Percentiles rank a stretch among this genome's conserved stretches.
These are phyloP conservation scores for Solanum tacnaense DNA, from an alignment of 257 asterid genomes.

Conservation along the genomic window DNA sequence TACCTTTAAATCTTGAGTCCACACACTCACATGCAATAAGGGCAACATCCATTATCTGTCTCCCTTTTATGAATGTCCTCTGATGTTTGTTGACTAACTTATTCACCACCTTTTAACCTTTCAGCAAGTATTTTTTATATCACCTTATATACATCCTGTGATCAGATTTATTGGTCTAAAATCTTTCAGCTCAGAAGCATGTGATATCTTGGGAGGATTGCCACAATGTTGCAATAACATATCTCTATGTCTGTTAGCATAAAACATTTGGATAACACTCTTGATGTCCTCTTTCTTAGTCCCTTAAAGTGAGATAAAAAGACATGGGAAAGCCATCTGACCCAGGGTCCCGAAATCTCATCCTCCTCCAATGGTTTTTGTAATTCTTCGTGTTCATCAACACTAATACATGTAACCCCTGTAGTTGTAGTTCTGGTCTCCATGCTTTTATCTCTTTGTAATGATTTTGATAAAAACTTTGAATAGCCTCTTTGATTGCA, in stretches of 20 bases:
- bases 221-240: background rate
- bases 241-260: background rate
- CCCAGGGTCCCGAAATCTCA: background rate
- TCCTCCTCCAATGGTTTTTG: background rate
- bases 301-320: background rate
- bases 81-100: background rate
- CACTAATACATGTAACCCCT: background rate
- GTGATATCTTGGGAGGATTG: background rate
- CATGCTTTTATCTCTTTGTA: background rate
- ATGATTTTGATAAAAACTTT: background rate
- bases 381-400: background rate
- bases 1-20: background rate
- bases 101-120: background rate
- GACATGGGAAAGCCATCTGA: background rate
- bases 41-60: background rate
- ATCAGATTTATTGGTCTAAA: background rate
- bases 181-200: background rate
- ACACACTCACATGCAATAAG: background rate
- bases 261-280: background rate
- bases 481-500: background rate
- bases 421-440: background rate
- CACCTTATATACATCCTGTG: background rate
- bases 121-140: background rate
- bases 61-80: background rate
- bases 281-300: background rate